These are phyloP conservation scores for Xylaria palmicola DNA, from an alignment of 495 filamentous ascomycete species.

Conservation along the genomic window DNA sequence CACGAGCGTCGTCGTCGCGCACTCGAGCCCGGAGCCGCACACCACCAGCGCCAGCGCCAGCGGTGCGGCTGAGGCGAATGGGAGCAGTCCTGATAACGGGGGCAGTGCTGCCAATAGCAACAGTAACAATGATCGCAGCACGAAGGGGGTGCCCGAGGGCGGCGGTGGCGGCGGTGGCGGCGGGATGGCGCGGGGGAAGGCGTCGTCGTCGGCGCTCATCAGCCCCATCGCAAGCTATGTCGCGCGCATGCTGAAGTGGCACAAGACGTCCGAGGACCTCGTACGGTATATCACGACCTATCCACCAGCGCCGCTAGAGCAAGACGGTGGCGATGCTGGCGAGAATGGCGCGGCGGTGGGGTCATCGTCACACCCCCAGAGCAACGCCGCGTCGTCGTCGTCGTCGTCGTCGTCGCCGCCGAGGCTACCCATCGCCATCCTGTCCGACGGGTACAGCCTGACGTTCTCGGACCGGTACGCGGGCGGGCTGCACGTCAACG, in stretches of 20 bases:
- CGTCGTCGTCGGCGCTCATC: neutral
- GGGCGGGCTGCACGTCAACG: constrained; percentile 66
- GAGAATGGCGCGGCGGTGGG: constrained; percentile 4
- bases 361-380: neutral
- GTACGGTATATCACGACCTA: constrained; percentile 56
- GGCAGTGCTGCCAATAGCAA: neutral
- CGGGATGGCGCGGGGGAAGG: constrained; percentile 1
- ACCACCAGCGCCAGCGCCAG: constrained; percentile 11
- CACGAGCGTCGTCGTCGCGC: constrained; percentile 20
- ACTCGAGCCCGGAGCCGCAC: constrained; percentile 30
- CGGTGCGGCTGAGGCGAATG: constrained; percentile 9
- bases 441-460: constrained; percentile 70
- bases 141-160: neutral
- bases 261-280: constrained; percentile 65
- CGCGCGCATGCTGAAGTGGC: constrained; percentile 69
- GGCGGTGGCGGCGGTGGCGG: constrained; percentile 1
- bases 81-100: neutral
- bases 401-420: constrained; percentile 3
- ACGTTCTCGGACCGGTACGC: constrained; percentile 74
- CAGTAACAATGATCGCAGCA: neutral
- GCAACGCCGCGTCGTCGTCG: neutral
- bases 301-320: constrained; percentile 6
- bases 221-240: constrained; percentile 64
- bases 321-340: constrained; percentile 4
- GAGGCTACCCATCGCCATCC: constrained; percentile 63